Conservation (phyloP, 768 basidiomycete genomes). For the Russula dissimulans region DNA sequence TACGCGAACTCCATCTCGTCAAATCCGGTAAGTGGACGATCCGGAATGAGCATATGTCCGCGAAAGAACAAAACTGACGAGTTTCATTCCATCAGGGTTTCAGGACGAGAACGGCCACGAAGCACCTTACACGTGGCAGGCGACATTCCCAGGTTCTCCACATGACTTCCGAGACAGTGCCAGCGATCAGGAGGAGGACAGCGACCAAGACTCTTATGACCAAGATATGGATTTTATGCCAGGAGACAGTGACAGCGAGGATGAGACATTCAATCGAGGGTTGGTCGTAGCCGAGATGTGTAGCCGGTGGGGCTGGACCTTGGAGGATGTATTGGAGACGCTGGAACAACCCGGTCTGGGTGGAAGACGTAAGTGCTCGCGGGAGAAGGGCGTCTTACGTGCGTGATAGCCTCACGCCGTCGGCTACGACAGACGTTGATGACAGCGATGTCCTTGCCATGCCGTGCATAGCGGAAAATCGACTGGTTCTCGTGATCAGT, state of each 20-base stretch:
- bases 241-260: slow-evolving; percentile 15
- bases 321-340: slow-evolving; percentile 16
- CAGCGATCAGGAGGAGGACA: slow-evolving; percentile 17
- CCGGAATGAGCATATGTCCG: not conserved
- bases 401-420: slow-evolving; percentile 11
- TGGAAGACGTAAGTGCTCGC: slow-evolving; percentile 18
- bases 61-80: slow-evolving; percentile 1
- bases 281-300: slow-evolving; percentile 16
- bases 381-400: slow-evolving; percentile 18
- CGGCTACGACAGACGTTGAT: slow-evolving; percentile 9
- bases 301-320: slow-evolving; percentile 17
- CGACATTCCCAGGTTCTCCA: slow-evolving; percentile 5
- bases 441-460: slow-evolving; percentile 9
- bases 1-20: not conserved
- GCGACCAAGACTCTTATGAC: slow-evolving; percentile 15
- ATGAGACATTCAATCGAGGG: slow-evolving; percentile 9
- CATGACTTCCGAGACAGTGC: slow-evolving; percentile 9
- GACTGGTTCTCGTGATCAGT: slow-evolving; percentile 13
- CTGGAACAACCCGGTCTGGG: slow-evolving; percentile 13
- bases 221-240: slow-evolving; percentile 12
- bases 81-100: not conserved
- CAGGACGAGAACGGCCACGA: slow-evolving; percentile 4
- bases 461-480: slow-evolving; percentile 19
- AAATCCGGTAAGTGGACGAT: slow-evolving; percentile 8
- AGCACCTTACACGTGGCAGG: slow-evolving; percentile 13